Evolutionary conservation across 106 monocot genomes (phyloP).

Genomic region (Dendrobium officinale): DNA sequence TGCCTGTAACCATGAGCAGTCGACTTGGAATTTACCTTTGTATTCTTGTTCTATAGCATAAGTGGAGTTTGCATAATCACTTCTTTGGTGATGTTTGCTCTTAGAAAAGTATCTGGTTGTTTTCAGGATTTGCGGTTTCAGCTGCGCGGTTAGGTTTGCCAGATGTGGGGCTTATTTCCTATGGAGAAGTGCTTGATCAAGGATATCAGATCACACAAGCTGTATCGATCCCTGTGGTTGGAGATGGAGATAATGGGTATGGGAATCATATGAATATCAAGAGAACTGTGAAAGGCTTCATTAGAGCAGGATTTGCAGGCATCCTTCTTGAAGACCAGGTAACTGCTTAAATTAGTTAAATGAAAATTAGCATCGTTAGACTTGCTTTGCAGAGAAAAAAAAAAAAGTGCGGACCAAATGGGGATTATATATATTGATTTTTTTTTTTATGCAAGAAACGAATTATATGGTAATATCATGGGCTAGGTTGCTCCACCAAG

Average conservation of each 20-base stretch:
- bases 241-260: conserved; percentile 97
- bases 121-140: conserved; percentile 84
- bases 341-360: neutral
- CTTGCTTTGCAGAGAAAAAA: neutral
- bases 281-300: conserved; percentile 92
- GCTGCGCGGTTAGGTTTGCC: conserved; percentile 83
- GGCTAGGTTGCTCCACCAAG: too few relatives aligned
- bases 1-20: neutral
- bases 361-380: neutral
- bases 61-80: neutral
- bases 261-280: conserved; percentile 93
- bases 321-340: conserved; percentile 99
- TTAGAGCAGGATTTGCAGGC: conserved; percentile 94
- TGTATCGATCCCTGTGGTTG: conserved; percentile 89
- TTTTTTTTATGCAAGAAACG: neutral
- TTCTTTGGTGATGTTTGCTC: neutral
- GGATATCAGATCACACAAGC: conserved; percentile 79
- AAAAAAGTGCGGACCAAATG: neutral
- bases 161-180: conserved; percentile 95
- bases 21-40: neutral
- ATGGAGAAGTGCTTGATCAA: conserved; percentile 95
- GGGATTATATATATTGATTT: neutral
- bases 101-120: conserved; percentile 3
- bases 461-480: neutral
- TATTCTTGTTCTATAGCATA: neutral